Base-by-base conservation (phyloP, 2,329 filamentous ascomycete genomes). In the Colletotrichum aenigma region DNA sequence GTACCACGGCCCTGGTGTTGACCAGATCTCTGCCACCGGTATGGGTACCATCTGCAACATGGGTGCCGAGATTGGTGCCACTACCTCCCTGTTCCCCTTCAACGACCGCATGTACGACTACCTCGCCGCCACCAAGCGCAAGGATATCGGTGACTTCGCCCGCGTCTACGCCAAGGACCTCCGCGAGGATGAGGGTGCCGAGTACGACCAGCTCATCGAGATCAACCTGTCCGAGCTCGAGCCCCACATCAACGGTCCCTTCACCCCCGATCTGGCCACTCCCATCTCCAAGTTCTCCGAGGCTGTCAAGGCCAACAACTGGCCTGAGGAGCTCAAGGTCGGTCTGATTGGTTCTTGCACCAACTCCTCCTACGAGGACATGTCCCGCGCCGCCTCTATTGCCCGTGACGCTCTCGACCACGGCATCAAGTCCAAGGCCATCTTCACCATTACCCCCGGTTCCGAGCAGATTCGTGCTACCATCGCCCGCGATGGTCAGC, bases 71-170 rank as follows among this genome's bases (percentile, higher is more conserved):
- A 94, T 94, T 78, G 94, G 94, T 82, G 94, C 96, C 75, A 98
- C 96, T 24, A 98, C 96, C 70, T 97, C 96, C 18, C 83, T 98
- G 60, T 99, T 99, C 94, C 96, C 96, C 80, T 99, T 98, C 93
- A 98, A 97, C 89, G 95, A 98, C 86, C 93, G 94, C 84, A 98
- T 98, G 96, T 95, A 98, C 90, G 94, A 98, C 84, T 99, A 98
- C 89, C 92, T 99, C 58, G 89, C 89, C 60, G 95, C 96, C 56
- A 99, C 97, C 81, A 98, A 98, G 91, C 94, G 97, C 83, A 89
- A 91, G 83, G 91, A 94, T 18, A 98, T 99, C 81, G 97, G 95
- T 82, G 95, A 98, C 85, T 98, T 96, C 84, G 92, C 97, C 70
- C 93, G 95, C 79, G 84, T 89, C 48, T 98, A 98, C 85, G 94